Conservation (phyloP, 805 yeast genomes). For the Lipomyces oligophaga region DNA sequence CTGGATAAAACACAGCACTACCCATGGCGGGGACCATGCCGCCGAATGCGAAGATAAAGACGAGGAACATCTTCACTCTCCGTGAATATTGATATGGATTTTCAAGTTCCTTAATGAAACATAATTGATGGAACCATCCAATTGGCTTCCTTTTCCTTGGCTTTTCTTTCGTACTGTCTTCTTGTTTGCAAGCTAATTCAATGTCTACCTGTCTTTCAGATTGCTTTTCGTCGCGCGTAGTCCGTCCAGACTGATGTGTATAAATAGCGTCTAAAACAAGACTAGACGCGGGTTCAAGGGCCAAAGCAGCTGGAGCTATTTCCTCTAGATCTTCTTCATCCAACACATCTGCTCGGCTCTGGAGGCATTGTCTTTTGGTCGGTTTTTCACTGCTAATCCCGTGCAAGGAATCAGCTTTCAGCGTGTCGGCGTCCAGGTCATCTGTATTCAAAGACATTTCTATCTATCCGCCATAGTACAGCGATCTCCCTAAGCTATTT, state of each 20-base stretch:
- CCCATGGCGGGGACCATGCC: conserved; percentile 88
- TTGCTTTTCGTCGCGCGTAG: neutral
- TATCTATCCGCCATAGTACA: too few relatives aligned
- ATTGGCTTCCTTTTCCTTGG: conserved; percentile 9
- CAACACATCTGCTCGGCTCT: too few relatives aligned
- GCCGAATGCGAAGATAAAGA: conserved; percentile 64
- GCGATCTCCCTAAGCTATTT: too few relatives aligned
- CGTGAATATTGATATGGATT: conserved; percentile 65
- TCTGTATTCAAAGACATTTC: too few relatives aligned
- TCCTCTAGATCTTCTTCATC: too few relatives aligned
- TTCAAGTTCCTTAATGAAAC: conserved; percentile 62
- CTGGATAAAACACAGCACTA: conserved; percentile 77
- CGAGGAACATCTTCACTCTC: conserved; percentile 50
- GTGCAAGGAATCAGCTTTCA: too few relatives aligned
- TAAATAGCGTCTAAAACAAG: conserved; percentile 8
- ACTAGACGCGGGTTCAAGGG: conserved; percentile 19
- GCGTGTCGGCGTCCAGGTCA: too few relatives aligned
- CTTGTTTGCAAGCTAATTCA: neutral
- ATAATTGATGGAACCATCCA: conserved; percentile 33
- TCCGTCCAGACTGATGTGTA: neutral
- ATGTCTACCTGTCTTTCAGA: neutral
- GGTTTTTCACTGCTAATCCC: too few relatives aligned
- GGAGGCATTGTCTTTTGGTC: too few relatives aligned
- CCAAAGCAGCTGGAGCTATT: conserved; percentile 11
- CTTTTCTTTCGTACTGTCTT: neutral